A percentile compares a stretch with the other conserved stretches of the same genome.
These are phyloP conservation scores for Backusella parvicylindrica DNA, from an alignment of 192 early-diverging fungal species.

Conservation along the genomic window DNA sequence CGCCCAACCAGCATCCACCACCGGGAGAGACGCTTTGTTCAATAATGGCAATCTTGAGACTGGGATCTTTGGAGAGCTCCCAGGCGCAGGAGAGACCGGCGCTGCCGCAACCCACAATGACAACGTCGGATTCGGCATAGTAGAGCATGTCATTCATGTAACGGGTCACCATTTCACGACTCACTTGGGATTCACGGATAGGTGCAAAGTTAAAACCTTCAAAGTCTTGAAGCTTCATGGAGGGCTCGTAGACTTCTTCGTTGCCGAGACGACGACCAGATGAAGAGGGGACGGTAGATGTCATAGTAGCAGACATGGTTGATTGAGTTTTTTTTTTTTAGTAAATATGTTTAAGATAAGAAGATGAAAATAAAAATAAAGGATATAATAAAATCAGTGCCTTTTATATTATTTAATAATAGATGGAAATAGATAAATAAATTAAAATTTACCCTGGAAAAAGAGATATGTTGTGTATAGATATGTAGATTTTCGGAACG, in stretches of 20 bases:
- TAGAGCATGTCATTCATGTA: slow-evolving; percentile 68
- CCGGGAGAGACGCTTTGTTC: slow-evolving; percentile 68
- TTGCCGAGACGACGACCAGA: slow-evolving; percentile 9
- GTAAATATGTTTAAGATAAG: background rate
- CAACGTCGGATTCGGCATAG: slow-evolving; percentile 63
- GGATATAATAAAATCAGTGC: background rate
- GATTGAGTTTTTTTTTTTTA: background rate
- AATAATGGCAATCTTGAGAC: slow-evolving; percentile 66
- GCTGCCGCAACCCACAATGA: slow-evolving; percentile 70
- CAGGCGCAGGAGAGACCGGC: slow-evolving; percentile 69
- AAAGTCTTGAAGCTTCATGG: slow-evolving; percentile 15
- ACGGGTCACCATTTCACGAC: slow-evolving; percentile 59
- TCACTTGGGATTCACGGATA: slow-evolving; percentile 60
- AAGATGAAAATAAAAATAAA: background rate
- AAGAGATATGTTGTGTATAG: background rate
- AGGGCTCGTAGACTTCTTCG: background rate
- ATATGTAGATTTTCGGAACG: background rate
- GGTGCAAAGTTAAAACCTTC: slow-evolving; percentile 44
- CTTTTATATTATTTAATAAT: background rate
- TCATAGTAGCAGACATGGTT: slow-evolving; percentile 13
- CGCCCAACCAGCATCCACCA: slow-evolving; percentile 72
- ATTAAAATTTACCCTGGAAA: background rate
- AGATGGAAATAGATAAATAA: background rate
- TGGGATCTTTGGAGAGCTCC: slow-evolving; percentile 57
- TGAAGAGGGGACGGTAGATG: background rate